These are phyloP conservation scores for Cryptococcus sp. DNA, from an alignment of 1,284 basidiomycete genomes.

Conservation along the genomic window DNA sequence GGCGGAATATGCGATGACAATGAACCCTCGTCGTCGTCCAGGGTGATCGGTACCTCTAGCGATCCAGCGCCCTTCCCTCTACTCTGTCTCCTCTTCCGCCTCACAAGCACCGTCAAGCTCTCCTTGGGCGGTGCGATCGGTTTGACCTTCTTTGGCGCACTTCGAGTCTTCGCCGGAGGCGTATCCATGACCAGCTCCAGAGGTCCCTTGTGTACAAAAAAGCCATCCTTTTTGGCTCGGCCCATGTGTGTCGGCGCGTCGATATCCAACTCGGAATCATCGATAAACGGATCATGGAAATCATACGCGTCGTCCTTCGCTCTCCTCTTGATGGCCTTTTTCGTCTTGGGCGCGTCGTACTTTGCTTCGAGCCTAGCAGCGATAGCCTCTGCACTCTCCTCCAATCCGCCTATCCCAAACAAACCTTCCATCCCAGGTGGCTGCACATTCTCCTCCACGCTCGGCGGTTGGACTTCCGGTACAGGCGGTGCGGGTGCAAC, in stretches of 20 bases:
- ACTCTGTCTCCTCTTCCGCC: neutral
- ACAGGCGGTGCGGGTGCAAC: too few relatives aligned
- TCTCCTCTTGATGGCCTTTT: constrained; percentile 53
- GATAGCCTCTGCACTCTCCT: neutral
- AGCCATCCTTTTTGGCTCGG: constrained; percentile 90
- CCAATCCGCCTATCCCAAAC: neutral
- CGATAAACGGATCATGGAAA: constrained; percentile 87
- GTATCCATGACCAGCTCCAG: constrained; percentile 59
- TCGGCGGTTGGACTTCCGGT: neutral
- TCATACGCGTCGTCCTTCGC: constrained; percentile 72
- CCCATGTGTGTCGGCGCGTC: constrained; percentile 87
- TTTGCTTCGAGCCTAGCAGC: neutral
- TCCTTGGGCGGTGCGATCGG: neutral
- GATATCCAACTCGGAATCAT: constrained; percentile 86
- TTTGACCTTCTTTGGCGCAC: neutral
- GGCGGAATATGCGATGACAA: neutral
- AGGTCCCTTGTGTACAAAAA: constrained; percentile 82
- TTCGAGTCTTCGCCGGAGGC: neutral
- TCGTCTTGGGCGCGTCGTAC: neutral
- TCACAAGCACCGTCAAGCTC: neutral
- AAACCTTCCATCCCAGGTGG: too few relatives aligned
- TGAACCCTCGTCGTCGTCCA: neutral
- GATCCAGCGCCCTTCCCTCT: too few relatives aligned
- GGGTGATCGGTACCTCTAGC: too few relatives aligned
- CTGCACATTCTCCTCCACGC: too few relatives aligned